phyloP scores from a whole-genome alignment of 208 protist species.

The Leishmania aethiopica region DNA sequence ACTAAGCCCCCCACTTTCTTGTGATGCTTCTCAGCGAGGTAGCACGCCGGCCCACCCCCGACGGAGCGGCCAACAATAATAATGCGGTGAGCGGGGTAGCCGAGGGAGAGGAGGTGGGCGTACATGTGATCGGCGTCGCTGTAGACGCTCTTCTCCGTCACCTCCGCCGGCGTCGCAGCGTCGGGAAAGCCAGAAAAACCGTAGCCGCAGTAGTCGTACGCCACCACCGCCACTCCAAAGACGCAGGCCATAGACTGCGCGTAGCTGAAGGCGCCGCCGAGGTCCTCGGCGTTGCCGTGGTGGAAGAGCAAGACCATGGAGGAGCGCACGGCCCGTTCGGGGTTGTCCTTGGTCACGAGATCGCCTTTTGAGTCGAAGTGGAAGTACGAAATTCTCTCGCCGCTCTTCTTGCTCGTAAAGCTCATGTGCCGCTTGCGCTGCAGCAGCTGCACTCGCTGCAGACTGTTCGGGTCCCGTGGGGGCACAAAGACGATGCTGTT shows the following conservation, averaged over 20 bases:
- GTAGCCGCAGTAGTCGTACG: slow-evolving; percentile 86
- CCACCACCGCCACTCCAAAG: slow-evolving; percentile 46
- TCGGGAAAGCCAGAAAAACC: slow-evolving; percentile 49
- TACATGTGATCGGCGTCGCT: slow-evolving; percentile 76
- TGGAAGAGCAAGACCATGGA: slow-evolving; percentile 62
- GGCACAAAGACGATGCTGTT: slow-evolving; percentile 70
- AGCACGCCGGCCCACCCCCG: slow-evolving; percentile 75
- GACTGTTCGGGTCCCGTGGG: slow-evolving; percentile 25
- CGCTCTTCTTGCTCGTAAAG: slow-evolving; percentile 32
- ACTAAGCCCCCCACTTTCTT: slow-evolving; percentile 58
- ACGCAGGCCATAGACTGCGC: slow-evolving; percentile 30
- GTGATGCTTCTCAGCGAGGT: slow-evolving; percentile 73
- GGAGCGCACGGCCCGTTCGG: neutral
- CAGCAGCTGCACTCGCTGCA: slow-evolving; percentile 38
- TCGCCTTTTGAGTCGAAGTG: slow-evolving; percentile 20
- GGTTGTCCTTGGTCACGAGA: neutral
- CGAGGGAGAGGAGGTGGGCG: slow-evolving; percentile 35
- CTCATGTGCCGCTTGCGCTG: slow-evolving; percentile 41
- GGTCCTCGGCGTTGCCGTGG: slow-evolving; percentile 82
- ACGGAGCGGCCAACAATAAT: slow-evolving; percentile 79
- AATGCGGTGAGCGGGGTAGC: slow-evolving; percentile 45
- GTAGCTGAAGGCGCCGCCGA: slow-evolving; percentile 42
- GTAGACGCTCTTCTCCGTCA: slow-evolving; percentile 58
- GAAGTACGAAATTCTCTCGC: slow-evolving; percentile 34
- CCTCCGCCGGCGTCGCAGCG: neutral